Conservation (phyloP, 371 early-diverging fungal genomes). For the Mucor indicus region DNA sequence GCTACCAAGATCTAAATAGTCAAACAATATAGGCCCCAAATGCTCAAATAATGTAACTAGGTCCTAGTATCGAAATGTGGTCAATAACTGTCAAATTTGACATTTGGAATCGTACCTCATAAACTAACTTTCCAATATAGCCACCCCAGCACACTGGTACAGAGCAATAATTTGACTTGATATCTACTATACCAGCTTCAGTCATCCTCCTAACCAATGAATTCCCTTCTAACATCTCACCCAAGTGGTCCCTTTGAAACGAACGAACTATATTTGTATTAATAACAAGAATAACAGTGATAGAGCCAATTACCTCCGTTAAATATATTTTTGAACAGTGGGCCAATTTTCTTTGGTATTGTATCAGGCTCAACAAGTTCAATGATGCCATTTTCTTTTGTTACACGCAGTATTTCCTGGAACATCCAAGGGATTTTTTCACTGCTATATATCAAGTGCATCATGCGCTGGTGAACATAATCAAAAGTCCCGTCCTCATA, state of each 20-base stretch:
- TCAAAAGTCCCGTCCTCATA: conserved; percentile 26
- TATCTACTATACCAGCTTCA: conserved; percentile 24
- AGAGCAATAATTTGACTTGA: conserved; percentile 32
- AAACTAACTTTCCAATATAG: conserved; percentile 35
- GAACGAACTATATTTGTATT: not conserved
- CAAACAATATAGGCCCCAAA: conserved; percentile 19
- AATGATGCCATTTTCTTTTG: conserved; percentile 36
- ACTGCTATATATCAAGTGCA: conserved; percentile 19
- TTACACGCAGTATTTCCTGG: conserved; percentile 22
- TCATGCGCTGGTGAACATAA: conserved; percentile 34
- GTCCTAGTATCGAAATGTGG: conserved; percentile 9
- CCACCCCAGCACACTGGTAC: conserved; percentile 46
- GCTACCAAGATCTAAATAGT: conserved; percentile 13
- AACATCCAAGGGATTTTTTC: conserved; percentile 23
- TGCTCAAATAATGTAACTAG: conserved; percentile 9
- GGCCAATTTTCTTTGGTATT: conserved; percentile 14
- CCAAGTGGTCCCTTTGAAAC: conserved; percentile 1
- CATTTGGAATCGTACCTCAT: conserved; percentile 26
- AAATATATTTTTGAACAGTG: conserved; percentile 8
- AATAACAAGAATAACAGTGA: no score
- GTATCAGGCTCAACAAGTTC: conserved; percentile 30
- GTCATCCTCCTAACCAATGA: conserved; percentile 11
- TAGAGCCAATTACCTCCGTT: conserved; percentile 10
- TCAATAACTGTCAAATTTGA: not conserved
- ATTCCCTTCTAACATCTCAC: conserved; percentile 17